Base-by-base conservation (phyloP, 106 monocot species). In the Apostasia ramifera region DNA sequence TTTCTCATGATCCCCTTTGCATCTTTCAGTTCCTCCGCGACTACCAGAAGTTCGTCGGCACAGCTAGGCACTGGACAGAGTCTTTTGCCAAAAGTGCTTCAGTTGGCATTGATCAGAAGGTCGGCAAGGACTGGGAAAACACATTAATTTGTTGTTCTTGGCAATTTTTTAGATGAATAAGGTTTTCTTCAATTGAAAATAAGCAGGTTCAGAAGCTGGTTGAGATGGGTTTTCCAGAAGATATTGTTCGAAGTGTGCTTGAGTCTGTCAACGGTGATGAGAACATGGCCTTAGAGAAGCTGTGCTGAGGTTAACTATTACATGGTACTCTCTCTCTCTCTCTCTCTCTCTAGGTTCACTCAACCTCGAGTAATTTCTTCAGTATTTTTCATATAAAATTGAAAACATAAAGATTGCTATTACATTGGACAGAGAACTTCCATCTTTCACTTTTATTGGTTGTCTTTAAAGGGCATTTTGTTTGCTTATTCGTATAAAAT, bases 41-140 rank as follows among this genome's bases (percentile, higher is more conserved):
- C 48, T 71, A 87, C 66, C 53, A 77, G 13, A 90, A 75, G 11
- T 95, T 95, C 76, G 73, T 78, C 42, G 72, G 81, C n/a, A 95
- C 95, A 12, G 95, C 95, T 74, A 77, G 73, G 6, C 86, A 91
- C 70, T 95, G 95, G 95, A 95, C 95, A 1, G 95, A 91, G 70
- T 79, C 88, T 53, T 95, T 91, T 79, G 95, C 95, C 51, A 88
- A 88, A 73, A 85, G 81, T 26, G 43, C 76, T 8, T 80, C 82
- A 44, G 64, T 85, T 64, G 87, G 91, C 5, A 78, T 79, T 50
- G 95, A 95, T 59, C 88, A 95, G 68, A 95, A 95, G 91, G 95
- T 88, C 82, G 0, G 40, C n/a, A 14, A 40, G 15, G 6, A 37
- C 45, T 58, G n/a, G n/a, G 1, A 26, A 26, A 26, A 26, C 26